Conservation (phyloP, 768 basidiomycete species). For the Serpula lacrymans region DNA sequence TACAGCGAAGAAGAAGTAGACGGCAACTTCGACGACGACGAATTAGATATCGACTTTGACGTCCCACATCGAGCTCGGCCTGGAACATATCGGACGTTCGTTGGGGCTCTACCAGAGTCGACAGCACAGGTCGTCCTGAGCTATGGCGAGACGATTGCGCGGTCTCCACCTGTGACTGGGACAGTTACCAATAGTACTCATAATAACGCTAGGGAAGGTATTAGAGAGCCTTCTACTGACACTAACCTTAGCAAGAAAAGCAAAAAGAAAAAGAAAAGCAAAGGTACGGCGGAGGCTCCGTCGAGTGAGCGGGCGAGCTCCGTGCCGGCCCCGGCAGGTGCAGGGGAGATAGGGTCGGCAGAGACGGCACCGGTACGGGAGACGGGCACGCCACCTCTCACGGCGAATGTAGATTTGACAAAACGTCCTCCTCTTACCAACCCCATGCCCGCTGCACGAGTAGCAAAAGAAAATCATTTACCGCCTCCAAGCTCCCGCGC, state of each 20-base stretch:
- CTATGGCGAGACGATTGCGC: conserved; percentile 32
- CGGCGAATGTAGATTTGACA: conserved; percentile 31
- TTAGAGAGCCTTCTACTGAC: not conserved
- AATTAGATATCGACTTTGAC: conserved; percentile 29
- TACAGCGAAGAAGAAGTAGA: conserved; percentile 47
- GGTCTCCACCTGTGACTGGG: conserved; percentile 10
- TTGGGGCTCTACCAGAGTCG: conserved; percentile 19
- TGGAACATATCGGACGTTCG: conserved; percentile 8
- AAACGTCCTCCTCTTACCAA: conserved; percentile 38
- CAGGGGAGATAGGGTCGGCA: too few species aligned
- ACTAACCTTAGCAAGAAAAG: conserved; percentile 17
- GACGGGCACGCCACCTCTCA: conserved; percentile 28
- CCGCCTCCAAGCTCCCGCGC: conserved; percentile 76
- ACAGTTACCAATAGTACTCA: too few species aligned
- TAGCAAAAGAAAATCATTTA: conserved; percentile 35
- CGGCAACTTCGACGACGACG: conserved; percentile 38
- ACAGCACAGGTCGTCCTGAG: conserved; percentile 39
- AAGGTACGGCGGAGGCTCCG: conserved; percentile 38
- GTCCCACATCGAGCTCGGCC: conserved; percentile 21
- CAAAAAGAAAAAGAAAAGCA: conserved; percentile 53
- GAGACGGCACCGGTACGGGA: conserved; percentile 30
- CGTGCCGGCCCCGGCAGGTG: conserved; percentile 29
- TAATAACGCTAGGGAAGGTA: too few species aligned
- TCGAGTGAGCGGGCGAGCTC: conserved; percentile 21
- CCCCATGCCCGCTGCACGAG: conserved; percentile 41